phyloP scores from a whole-genome alignment of 306 rosid genomes.

The Spatholobus suberectus region DNA sequence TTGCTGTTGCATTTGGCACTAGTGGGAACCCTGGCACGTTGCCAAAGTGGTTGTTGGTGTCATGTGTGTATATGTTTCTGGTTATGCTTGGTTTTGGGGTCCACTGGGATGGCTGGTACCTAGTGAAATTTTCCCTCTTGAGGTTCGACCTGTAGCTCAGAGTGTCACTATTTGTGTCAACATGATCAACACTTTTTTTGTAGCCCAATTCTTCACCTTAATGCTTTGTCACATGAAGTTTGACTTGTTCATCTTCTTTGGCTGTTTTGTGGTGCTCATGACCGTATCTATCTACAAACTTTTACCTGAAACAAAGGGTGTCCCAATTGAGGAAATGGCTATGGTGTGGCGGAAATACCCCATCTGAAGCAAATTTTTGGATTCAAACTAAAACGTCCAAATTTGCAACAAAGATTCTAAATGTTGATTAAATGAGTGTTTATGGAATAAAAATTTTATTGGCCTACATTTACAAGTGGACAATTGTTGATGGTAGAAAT shows the following conservation, averaged over 20 bases:
- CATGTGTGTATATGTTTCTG: slow-evolving; percentile 47
- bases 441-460: too few relatives aligned
- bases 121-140: slow-evolving; percentile 60
- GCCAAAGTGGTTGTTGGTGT: slow-evolving; percentile 35
- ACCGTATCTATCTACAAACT: slow-evolving; percentile 44
- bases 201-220: slow-evolving; percentile 56
- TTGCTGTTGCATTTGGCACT: slow-evolving; percentile 47
- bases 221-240: slow-evolving; percentile 64
- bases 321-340: slow-evolving; percentile 56
- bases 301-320: slow-evolving; percentile 54
- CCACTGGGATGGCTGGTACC: slow-evolving; percentile 70
- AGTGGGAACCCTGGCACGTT: slow-evolving; percentile 53
- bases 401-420: too few relatives aligned
- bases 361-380: slow-evolving; percentile 48
- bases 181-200: slow-evolving; percentile 58
- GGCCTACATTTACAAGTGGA: too few relatives aligned
- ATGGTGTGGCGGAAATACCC: slow-evolving; percentile 51
- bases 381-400: too few relatives aligned
- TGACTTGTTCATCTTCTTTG: slow-evolving; percentile 58
- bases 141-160: slow-evolving; percentile 55
- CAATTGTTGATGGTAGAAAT: too few relatives aligned
- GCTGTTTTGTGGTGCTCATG: slow-evolving; percentile 39
- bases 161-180: slow-evolving; percentile 46
- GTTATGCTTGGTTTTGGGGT: slow-evolving; percentile 72
- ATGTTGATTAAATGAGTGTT: too few relatives aligned